phyloP scores from a whole-genome alignment of 73 alveolate genomes.

The Paramecium octaurelia region DNA sequence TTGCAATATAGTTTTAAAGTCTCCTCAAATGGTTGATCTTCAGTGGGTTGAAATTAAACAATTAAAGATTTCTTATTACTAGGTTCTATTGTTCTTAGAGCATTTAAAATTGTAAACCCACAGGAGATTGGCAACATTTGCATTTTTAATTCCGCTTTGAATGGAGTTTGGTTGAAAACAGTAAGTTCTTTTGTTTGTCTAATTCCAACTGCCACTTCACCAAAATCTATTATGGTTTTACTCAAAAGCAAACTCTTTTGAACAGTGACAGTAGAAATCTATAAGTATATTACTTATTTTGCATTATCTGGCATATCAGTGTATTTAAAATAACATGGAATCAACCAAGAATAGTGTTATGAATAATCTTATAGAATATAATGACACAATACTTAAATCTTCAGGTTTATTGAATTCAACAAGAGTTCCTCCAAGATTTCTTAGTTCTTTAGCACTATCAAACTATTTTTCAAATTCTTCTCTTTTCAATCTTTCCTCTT shows the following conservation, averaged over 20 bases:
- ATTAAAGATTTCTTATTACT: conserved; percentile 83
- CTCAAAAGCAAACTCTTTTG: conserved; percentile 85
- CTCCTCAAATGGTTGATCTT: conserved; percentile 90
- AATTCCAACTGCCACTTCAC: conserved; percentile 94
- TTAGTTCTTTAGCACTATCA: conserved; percentile 77
- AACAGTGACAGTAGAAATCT: conserved; percentile 85
- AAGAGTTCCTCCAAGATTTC: conserved; percentile 82
- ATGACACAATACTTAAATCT: not conserved
- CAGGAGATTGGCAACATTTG: conserved; percentile 89
- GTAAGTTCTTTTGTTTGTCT: conserved; percentile 85
- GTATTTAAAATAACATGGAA: conserved; percentile 86
- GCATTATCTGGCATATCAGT: conserved; percentile 61
- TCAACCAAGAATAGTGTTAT: conserved; percentile 91
- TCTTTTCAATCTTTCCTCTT: conserved; percentile 66
- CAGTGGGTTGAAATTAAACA: conserved; percentile 90
- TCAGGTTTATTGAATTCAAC: conserved; percentile 67
- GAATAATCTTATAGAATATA: conserved; percentile 59
- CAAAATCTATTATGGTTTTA: conserved; percentile 86
- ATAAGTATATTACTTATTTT: conserved; percentile 65
- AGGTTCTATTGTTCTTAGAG: conserved; percentile 87
- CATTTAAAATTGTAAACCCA: conserved; percentile 93
- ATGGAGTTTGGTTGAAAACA: conserved; percentile 80
- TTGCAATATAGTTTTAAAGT: conserved; percentile 79
- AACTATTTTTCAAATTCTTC: conserved; percentile 79
- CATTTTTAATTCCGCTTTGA: conserved; percentile 80